These are phyloP conservation scores for Boletellus ananas DNA, from an alignment of 768 basidiomycete genomes.

Conservation along the genomic window DNA sequence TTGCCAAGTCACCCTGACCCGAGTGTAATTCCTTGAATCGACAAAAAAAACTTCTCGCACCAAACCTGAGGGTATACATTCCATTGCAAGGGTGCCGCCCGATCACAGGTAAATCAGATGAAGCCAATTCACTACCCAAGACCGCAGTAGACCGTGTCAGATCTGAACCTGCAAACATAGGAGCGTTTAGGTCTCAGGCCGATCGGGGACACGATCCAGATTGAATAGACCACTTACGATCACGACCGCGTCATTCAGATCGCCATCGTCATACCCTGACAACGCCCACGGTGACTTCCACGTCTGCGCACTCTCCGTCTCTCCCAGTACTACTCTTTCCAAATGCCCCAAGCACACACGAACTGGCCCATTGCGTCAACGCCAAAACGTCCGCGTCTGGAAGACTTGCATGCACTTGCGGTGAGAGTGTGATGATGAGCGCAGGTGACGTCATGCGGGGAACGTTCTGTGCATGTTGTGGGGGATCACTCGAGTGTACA, in stretches of 20 bases:
- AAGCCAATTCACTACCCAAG: conserved; percentile 4
- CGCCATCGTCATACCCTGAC: conserved; percentile 48
- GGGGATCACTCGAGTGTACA: not conserved
- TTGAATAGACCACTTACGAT: conserved; percentile 8
- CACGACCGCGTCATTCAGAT: conserved; percentile 6
- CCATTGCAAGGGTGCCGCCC: too few relatives aligned
- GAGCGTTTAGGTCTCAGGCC: not conserved
- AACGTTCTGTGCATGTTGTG: not conserved
- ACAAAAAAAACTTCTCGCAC: not conserved
- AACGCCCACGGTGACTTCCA: conserved; percentile 73
- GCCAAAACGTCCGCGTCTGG: conserved; percentile 67
- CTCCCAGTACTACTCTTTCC: conserved; percentile 31
- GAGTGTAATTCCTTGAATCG: conserved; percentile 7
- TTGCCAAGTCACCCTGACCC: conserved; percentile 1
- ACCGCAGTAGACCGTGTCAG: not conserved
- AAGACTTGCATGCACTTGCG: conserved; percentile 67
- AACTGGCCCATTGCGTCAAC: conserved; percentile 76
- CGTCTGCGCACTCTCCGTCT: conserved; percentile 34
- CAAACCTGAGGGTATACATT: conserved; percentile 10
- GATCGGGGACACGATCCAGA: not conserved
- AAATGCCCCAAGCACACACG: conserved; percentile 56
- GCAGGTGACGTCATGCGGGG: conserved; percentile 26
- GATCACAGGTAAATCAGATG: conserved; percentile 4
- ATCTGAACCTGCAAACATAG: not conserved
- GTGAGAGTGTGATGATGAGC: conserved; percentile 76